phyloP scores from a whole-genome alignment of 306 rosid genomes.

The Potentilla sterilis region DNA sequence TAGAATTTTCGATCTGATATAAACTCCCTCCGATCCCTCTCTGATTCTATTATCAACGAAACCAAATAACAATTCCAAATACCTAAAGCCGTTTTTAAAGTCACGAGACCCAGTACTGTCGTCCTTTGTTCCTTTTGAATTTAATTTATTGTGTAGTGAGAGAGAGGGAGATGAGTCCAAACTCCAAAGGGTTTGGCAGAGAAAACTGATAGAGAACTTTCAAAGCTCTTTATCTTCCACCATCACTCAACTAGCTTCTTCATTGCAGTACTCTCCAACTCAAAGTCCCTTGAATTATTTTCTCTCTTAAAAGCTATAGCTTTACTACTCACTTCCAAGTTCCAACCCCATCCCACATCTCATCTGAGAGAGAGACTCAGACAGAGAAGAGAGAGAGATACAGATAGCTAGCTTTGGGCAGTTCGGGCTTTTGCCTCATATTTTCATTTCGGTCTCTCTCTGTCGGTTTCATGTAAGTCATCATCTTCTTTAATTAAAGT shows the following conservation, averaged over 20 bases:
- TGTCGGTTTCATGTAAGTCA: slow-evolving; percentile 86
- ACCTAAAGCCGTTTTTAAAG: slow-evolving; percentile 54
- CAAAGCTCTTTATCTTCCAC: slow-evolving; percentile 94
- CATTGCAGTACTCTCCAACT: slow-evolving; percentile 81
- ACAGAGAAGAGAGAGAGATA: slow-evolving; percentile 12
- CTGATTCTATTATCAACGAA: slow-evolving; percentile 37
- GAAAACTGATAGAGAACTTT: slow-evolving; percentile 98
- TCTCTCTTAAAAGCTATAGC: slow-evolving; percentile 23
- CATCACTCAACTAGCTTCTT: slow-evolving; percentile 82
- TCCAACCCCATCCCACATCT: slow-evolving; percentile 10
- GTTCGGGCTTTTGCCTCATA: slow-evolving; percentile 19
- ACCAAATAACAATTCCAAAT: slow-evolving; percentile 39
- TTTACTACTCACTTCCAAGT: slow-evolving; percentile 5
- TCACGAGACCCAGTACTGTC: slow-evolving; percentile 82
- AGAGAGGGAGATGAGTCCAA: slow-evolving; percentile 31
- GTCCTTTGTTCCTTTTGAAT: slow-evolving; percentile 40
- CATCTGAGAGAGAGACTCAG: slow-evolving; percentile 35
- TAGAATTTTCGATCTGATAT: too few species aligned
- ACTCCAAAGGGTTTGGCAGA: slow-evolving; percentile 67
- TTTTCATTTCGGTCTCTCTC: slow-evolving; percentile 45
- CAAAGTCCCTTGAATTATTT: slow-evolving; percentile 40
- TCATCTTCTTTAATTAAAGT: slow-evolving; percentile 29
- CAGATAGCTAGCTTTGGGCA: slow-evolving; percentile 8
- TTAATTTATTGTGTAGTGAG: slow-evolving; percentile 33
- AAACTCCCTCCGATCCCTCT: slow-evolving; percentile 27